phyloP scores from a whole-genome alignment of 2,329 filamentous ascomycete genomes.

The Chaetomium olivaceum region DNA sequence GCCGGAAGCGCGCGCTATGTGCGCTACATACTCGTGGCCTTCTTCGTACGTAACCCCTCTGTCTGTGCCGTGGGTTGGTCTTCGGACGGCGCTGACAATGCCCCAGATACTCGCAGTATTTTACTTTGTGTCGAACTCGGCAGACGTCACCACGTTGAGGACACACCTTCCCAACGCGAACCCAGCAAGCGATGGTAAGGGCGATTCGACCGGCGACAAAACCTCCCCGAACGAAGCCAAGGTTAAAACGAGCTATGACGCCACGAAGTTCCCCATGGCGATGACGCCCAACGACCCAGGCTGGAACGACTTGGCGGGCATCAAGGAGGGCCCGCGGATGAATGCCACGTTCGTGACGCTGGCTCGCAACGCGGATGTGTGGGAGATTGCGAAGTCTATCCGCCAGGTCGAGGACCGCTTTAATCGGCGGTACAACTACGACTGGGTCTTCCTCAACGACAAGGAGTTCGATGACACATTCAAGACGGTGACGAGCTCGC shows the following conservation, averaged over 20 bases:
- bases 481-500: slow-evolving; percentile 83
- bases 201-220: not conserved
- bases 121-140: slow-evolving; percentile 72
- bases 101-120: slow-evolving; percentile 66
- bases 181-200: slow-evolving; percentile 7
- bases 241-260: slow-evolving; percentile 39
- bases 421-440: slow-evolving; percentile 95
- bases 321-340: slow-evolving; percentile 70
- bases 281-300: slow-evolving; percentile 54
- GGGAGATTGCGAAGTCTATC: slow-evolving; percentile 96
- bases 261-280: slow-evolving; percentile 51
- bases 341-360: slow-evolving; percentile 98
- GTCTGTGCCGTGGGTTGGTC: slow-evolving; percentile 1
- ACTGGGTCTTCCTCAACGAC: slow-evolving; percentile 99
- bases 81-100: slow-evolving; percentile 13
- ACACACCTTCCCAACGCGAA: slow-evolving; percentile 41
- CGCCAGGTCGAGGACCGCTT: slow-evolving; percentile 97
- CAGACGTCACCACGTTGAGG: slow-evolving; percentile 41
- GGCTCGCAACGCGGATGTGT: slow-evolving; percentile 88
- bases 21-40: slow-evolving; percentile 76
- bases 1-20: slow-evolving; percentile 72
- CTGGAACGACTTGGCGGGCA: slow-evolving; percentile 54
- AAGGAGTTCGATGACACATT: slow-evolving; percentile 90
- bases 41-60: slow-evolving; percentile 66
- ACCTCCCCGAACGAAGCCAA: slow-evolving; percentile 30